Conservation (phyloP, 257 asterid species). For the Phtheirospermum japonicum region DNA sequence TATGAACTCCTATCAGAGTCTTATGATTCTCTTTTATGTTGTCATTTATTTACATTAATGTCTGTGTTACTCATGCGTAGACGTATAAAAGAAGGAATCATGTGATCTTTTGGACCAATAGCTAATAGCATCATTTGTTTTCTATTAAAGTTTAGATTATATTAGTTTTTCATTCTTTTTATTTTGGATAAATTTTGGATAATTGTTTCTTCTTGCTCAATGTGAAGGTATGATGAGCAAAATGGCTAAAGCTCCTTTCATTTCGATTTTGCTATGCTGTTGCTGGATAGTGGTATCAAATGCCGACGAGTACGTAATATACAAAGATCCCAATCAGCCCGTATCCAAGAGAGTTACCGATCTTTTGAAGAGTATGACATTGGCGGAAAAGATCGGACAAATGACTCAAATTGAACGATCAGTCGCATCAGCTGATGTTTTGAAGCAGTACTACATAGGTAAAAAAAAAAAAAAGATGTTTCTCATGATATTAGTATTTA, state of each 20-base stretch:
- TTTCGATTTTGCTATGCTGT: slow-evolving; percentile 12
- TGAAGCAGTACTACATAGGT: background rate
- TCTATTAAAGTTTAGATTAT: too few relatives aligned
- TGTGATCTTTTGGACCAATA: too few relatives aligned
- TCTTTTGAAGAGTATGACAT: background rate
- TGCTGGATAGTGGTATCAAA: background rate
- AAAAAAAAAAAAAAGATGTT: slow-evolving; percentile 28
- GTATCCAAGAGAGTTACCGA: slow-evolving; percentile 22
- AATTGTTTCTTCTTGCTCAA: background rate
- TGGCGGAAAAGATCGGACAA: background rate
- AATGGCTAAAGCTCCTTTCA: slow-evolving; percentile 23
- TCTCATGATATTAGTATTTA: too few relatives aligned
- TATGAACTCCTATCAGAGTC: too few relatives aligned
- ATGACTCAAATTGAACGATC: slow-evolving; percentile 1
- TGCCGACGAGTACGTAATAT: slow-evolving; percentile 1
- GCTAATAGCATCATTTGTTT: too few relatives aligned
- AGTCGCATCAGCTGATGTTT: background rate
- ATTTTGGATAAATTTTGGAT: background rate
- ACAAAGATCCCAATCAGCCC: slow-evolving; percentile 49
- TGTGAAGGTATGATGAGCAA: background rate
- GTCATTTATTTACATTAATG: too few relatives aligned
- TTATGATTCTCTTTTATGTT: too few relatives aligned
- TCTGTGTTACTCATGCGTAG: too few relatives aligned
- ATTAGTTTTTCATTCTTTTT: background rate
- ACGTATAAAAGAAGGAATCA: too few relatives aligned